Evolutionary conservation across 148 eudicot genomes (phyloP), one percentile per base, ranked within the genome.

Genomic region (Vaccinium myrtillus): DNA sequence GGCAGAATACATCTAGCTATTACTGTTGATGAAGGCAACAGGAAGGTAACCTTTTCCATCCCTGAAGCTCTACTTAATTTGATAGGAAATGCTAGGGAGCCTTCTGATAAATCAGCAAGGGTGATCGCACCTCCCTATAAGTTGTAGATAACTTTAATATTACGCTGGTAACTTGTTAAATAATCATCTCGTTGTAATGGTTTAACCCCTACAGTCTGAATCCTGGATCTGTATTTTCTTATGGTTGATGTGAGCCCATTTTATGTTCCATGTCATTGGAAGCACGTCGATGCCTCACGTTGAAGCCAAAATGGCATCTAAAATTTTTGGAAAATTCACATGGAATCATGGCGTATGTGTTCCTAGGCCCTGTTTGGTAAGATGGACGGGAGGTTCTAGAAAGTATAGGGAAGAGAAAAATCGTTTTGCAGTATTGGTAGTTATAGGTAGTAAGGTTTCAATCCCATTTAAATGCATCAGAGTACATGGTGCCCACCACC

Each of bases 1-100:
- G 99, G 99, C 74, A 90, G 98, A 83, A 59, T 97, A 88, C 99
- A 90, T 91, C 91, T 97, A 59, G 98, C 98, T 19, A 83, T 95
- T 77, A 93, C 98, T 58, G 91, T 97, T 61, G 55, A 89, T 58
- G 96, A 92, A 81, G 88, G 82, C 54, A 84, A 81, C 77, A 85
- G 39, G 69, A 94, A 94, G 98, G 98, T 95, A 90, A 19, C 50
- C 55, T 56, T n/a, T 12, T 75, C 9, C 11, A 7, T 25, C 11
- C 59, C 9, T 16, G 11, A 16, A 39, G 10, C 75, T 85, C 55
- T 50, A 23, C 23, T 79, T 25, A 58, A 36, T 36, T 36, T 36
- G 39, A 36, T 54, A 51, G 25, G 49, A 50, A 51, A 25, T 23
- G n/a, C 77, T 82, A 30, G 25, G 61, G 58, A 19, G 18, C 61